These are phyloP conservation scores for Vitis rotundifolia DNA, from an alignment of 164 flowering plant genomes.

Conservation along the genomic window DNA sequence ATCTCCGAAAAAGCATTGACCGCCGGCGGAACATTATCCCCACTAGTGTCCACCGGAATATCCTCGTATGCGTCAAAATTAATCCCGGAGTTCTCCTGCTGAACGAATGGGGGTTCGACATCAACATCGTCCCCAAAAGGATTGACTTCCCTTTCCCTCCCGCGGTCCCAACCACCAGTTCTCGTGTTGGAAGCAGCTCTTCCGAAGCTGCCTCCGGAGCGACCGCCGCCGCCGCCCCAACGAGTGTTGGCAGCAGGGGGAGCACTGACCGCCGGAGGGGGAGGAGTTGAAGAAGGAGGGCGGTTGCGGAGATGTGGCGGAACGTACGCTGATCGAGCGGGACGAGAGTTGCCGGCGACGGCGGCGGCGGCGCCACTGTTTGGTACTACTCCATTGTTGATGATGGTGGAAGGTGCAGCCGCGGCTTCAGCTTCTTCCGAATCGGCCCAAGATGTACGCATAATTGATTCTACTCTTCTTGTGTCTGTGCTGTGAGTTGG, in stretches of 20 bases:
- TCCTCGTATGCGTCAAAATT: background rate
- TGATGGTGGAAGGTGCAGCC: slow-evolving; percentile 8
- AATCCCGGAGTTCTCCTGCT: slow-evolving; percentile 4
- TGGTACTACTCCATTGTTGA: background rate
- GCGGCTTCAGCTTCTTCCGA: slow-evolving; percentile 11
- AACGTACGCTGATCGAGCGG: slow-evolving; percentile 7
- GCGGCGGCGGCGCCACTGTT: no score
- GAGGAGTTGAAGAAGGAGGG: background rate
- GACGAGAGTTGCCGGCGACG: background rate
- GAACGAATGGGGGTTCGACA: background rate
- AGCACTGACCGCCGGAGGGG: background rate
- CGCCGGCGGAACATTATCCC: slow-evolving; percentile 3
- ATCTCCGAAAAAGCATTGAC: slow-evolving; percentile 9
- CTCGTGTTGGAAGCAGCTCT: background rate
- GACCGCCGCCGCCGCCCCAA: background rate
- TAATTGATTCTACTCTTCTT: background rate
- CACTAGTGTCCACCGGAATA: slow-evolving; percentile 8
- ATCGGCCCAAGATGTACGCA: slow-evolving; percentile 26
- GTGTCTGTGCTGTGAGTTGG: background rate
- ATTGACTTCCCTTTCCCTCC: slow-evolving; percentile 6
- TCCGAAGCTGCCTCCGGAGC: background rate
- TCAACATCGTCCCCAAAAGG: slow-evolving; percentile 2
- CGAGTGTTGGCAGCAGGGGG: slow-evolving; percentile 3
- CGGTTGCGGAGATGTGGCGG: slow-evolving; percentile 16
- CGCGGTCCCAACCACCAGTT: slow-evolving; percentile 8